A percentile compares a stretch with the other conserved stretches of the same genome.
Evolutionary conservation across 805 yeast genomes (phyloP).

Genomic region (Cyberlindnera petersonii): DNA sequence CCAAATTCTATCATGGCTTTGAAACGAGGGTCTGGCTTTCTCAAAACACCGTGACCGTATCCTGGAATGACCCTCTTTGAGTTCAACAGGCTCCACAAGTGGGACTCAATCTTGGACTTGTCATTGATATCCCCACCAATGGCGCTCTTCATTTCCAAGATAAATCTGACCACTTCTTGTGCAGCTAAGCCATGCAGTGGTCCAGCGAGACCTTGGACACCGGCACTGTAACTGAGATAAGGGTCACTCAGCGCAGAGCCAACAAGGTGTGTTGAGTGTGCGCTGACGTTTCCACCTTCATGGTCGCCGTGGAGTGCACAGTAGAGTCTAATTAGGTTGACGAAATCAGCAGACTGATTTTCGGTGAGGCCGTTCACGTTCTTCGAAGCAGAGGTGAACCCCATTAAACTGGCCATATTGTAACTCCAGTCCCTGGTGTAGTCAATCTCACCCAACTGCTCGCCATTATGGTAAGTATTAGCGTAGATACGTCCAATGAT

Average conservation of each 20-base stretch:
- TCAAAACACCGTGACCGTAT: constrained; percentile 82
- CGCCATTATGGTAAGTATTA: constrained; percentile 53
- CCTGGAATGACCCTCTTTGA: constrained; percentile 82
- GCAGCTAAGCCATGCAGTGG: constrained; percentile 85
- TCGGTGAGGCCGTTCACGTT: constrained; percentile 28
- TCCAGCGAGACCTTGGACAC: constrained; percentile 80
- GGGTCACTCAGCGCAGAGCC: constrained; percentile 81
- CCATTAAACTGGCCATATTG: constrained; percentile 63
- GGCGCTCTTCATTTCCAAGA: constrained; percentile 55
- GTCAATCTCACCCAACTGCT: constrained; percentile 49
- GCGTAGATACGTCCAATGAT: constrained; percentile 73
- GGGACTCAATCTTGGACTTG: constrained; percentile 52
- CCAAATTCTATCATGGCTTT: constrained; percentile 71
- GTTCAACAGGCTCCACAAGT: constrained; percentile 68
- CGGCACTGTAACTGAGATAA: constrained; percentile 70
- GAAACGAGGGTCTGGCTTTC: constrained; percentile 81
- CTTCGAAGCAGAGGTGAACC: constrained; percentile 42
- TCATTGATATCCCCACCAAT: constrained; percentile 30
- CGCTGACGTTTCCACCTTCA: constrained; percentile 83
- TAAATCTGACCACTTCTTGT: constrained; percentile 78
- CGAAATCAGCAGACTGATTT: constrained; percentile 52
- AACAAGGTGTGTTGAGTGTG: constrained; percentile 77
- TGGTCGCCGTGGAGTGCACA: constrained; percentile 76
- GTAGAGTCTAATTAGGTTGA: constrained; percentile 68
- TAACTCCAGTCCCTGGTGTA: constrained; percentile 63